Evolutionary conservation across 192 early-diverging fungal species (phyloP).

Genomic region (Coemansia sp.): DNA sequence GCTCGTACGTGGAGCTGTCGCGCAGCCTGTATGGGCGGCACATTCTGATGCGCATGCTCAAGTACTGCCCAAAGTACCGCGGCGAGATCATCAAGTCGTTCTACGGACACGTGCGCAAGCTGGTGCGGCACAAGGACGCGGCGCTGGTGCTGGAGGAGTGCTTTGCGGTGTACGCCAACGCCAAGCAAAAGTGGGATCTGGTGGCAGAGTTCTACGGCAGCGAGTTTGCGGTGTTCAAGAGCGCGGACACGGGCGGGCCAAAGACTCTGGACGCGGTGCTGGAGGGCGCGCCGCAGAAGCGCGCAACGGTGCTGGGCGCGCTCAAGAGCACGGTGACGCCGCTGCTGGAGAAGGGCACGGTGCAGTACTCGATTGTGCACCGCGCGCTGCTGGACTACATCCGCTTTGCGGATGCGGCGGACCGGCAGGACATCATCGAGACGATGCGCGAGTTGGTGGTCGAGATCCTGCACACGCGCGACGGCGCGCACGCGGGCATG

Average conservation of each 20-base stretch:
- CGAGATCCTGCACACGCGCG: constrained; percentile 89
- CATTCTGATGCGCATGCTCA: constrained; percentile 81
- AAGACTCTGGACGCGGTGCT: constrained; percentile 55
- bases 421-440: constrained; percentile 69
- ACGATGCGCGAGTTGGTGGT: constrained; percentile 78
- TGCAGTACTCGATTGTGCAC: constrained; percentile 80
- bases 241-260: background rate
- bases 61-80: constrained; percentile 76
- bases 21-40: constrained; percentile 85
- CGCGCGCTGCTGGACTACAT: constrained; percentile 85
- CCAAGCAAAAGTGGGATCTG: constrained; percentile 66
- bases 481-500: constrained; percentile 86
- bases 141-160: constrained; percentile 79
- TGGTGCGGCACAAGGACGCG: constrained; percentile 90
- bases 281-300: constrained; percentile 32
- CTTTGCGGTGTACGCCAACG: constrained; percentile 78
- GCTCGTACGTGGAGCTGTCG: constrained; percentile 69
- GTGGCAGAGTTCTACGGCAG: constrained; percentile 93
- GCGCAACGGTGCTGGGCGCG: constrained; percentile 60
- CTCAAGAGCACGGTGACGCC: constrained; percentile 65
- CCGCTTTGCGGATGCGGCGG: constrained; percentile 57
- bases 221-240: constrained; percentile 85
- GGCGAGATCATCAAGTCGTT: constrained; percentile 74
- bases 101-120: constrained; percentile 73
- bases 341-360: constrained; percentile 80